Evolutionary conservation across 495 filamentous ascomycete species (phyloP).

Genomic region (Apodospora peruviana): DNA sequence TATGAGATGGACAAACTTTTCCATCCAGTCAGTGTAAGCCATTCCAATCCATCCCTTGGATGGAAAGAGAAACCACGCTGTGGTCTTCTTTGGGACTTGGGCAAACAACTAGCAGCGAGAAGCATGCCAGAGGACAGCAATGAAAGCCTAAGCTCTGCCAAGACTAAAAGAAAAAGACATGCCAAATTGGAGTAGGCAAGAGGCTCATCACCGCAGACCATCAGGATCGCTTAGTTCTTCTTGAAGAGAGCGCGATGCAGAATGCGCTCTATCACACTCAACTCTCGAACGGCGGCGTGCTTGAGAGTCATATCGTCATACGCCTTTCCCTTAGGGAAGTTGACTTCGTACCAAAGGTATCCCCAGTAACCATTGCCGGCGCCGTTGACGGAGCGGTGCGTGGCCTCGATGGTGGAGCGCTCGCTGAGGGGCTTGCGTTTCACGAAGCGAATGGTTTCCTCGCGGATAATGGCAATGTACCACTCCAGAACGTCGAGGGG

Average conservation of each 20-base stretch:
- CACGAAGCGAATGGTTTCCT: slow-evolving; percentile 31
- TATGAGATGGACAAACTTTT: too few species aligned
- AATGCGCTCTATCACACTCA: slow-evolving; percentile 32
- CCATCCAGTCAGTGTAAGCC: too few species aligned
- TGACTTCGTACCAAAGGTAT: slow-evolving; percentile 37
- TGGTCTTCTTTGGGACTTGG: too few species aligned
- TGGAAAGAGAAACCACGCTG: too few species aligned
- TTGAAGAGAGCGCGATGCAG: slow-evolving; percentile 20
- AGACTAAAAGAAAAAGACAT: too few species aligned
- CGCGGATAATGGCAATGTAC: slow-evolving; percentile 47
- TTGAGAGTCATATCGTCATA: slow-evolving; percentile 31
- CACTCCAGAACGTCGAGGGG: slow-evolving; percentile 45
- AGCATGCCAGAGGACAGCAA: too few species aligned
- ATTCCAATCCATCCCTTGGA: too few species aligned
- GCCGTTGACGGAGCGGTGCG: slow-evolving; percentile 1
- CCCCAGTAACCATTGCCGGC: too few species aligned
- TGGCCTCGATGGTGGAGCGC: slow-evolving; percentile 28
- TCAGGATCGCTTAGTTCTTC: not conserved
- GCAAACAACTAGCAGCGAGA: too few species aligned
- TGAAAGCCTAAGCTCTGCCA: too few species aligned
- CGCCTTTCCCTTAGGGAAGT: slow-evolving; percentile 19
- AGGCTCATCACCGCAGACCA: too few species aligned
- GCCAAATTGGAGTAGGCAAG: too few species aligned
- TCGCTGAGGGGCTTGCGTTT: slow-evolving; percentile 14
- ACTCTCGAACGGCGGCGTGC: slow-evolving; percentile 29